Base-by-base conservation (phyloP, 306 rosid genomes). In the Nissolia schottii region DNA sequence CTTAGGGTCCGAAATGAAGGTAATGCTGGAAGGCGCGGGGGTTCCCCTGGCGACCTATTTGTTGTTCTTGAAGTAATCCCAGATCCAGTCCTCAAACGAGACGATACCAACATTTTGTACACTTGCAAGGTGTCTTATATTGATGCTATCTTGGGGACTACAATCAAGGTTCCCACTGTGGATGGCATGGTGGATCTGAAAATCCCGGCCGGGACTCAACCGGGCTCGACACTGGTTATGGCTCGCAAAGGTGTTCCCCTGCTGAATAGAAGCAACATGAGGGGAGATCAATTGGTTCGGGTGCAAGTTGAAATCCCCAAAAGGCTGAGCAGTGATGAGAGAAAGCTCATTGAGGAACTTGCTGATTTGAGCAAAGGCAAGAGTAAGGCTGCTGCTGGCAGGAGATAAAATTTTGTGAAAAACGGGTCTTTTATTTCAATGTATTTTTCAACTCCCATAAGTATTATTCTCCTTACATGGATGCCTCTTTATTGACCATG, bases 231-330 rank as follows among this genome's bases (percentile, higher is more conserved):
- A 11, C 96, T 94, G 1, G 99, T 94, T 60, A 94, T 94, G 97
- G 89, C 96, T 13, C 89, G 87, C 91, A 91, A 94, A 80, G 99
- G 99, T 46, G 99, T 94, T 49, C 99, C 99, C 2, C 43, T 85
- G 48, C 87, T 94, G 64, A 94, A 94, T 56, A 94, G 89, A 70
- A 89, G 79, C 83, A 94, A 88, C 18, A 78, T 89, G 90, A 89
- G 99, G 74, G 99, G 99, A 9, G 99, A 94, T 78, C 99, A 94
- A 77, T 87, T 94, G 80, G 99, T 94, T 13, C 86, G 95, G 0
- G 99, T 94, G 76, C 99, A 94, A 90, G 96, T 94, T 37, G 99
- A 94, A 77, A 94, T 94, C 57, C 99, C 99, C 5, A 94, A 94
- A 71, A 85, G 85, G 77, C 57, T 94, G 58, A 89, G 90, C 90